phyloP scores from a whole-genome alignment of 352 stramenopile species.

The Globisporangium nodosum region DNA sequence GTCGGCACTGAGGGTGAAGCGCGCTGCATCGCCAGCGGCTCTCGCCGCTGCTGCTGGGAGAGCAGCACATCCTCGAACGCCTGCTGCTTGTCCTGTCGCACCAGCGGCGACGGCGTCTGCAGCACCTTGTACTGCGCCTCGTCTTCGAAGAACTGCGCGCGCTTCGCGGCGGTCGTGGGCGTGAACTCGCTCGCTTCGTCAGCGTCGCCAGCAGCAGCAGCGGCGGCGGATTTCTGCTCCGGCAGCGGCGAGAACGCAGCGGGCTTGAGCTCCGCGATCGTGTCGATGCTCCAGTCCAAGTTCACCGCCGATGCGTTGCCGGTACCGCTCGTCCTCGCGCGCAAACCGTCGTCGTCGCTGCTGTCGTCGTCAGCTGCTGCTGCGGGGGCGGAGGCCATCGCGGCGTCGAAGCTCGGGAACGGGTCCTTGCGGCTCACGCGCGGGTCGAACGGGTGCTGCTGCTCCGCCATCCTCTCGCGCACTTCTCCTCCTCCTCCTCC shows the following conservation, averaged over 20 bases:
- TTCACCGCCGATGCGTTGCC: constrained; percentile 5
- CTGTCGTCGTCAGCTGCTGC: constrained; percentile 1
- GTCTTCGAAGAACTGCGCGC: constrained; percentile 43
- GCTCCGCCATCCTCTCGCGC: background rate
- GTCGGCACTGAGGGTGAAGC: too few species aligned
- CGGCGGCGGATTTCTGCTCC: constrained; percentile 22
- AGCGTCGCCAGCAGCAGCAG: constrained; percentile 4
- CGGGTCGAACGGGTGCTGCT: constrained; percentile 29
- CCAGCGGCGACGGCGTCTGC: constrained; percentile 26
- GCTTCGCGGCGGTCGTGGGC: constrained; percentile 1
- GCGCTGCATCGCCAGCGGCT: background rate
- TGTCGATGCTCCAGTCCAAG: constrained; percentile 67
- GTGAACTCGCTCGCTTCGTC: background rate
- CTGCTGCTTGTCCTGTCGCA: constrained; percentile 15
- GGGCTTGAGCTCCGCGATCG: constrained; percentile 54
- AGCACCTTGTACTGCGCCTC: constrained; percentile 39
- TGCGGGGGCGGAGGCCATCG: constrained; percentile 20
- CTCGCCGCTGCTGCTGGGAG: background rate
- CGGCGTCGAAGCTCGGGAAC: constrained; percentile 42
- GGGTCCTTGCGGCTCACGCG: constrained; percentile 27
- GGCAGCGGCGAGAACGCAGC: constrained; percentile 40
- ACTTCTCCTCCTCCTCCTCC: too few species aligned
- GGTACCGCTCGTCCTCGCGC: background rate
- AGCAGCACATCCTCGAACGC: too few species aligned
- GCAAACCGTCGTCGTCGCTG: background rate